Conservation (phyloP, 2,329 filamentous ascomycete species). For the Lachnellula occidentalis region DNA sequence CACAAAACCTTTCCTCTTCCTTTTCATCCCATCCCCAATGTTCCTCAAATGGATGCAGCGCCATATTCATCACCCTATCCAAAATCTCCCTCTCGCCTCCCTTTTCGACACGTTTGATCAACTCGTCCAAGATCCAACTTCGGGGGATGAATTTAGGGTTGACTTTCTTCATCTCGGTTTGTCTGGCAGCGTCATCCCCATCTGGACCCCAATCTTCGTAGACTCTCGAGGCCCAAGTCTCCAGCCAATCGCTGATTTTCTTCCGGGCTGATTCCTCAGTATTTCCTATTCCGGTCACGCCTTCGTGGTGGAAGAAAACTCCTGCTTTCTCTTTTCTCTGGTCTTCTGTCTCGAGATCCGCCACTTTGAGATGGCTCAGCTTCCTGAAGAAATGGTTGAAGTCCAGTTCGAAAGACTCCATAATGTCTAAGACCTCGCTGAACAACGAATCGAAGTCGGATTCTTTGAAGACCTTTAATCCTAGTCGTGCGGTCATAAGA, state of each 20-base stretch:
- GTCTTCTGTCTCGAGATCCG: constrained; percentile 59
- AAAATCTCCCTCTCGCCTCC: constrained; percentile 76
- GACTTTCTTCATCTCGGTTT: constrained; percentile 70
- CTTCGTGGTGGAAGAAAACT: constrained; percentile 76
- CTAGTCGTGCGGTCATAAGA: constrained; percentile 75
- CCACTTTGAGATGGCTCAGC: constrained; percentile 58
- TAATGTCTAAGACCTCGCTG: constrained; percentile 72
- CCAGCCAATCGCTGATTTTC: constrained; percentile 73
- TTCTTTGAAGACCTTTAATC: constrained; percentile 63
- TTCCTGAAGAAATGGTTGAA: constrained; percentile 92
- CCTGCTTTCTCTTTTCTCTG: constrained; percentile 58
- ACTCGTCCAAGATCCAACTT: constrained; percentile 87
- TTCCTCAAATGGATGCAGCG: constrained; percentile 78
- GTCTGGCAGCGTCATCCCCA: constrained; percentile 55
- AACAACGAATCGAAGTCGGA: constrained; percentile 77
- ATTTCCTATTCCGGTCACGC: constrained; percentile 49
- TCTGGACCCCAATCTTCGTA: constrained; percentile 69
- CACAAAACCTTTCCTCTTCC: constrained; percentile 78
- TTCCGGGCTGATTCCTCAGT: constrained; percentile 60
- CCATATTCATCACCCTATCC: constrained; percentile 73
- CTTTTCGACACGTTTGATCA: constrained; percentile 85
- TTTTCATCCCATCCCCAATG: constrained; percentile 62
- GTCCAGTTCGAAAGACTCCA: constrained; percentile 80
- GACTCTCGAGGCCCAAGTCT: constrained; percentile 66
- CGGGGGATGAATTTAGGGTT: constrained; percentile 93